Evolutionary conservation across 371 early-diverging fungal genomes (phyloP), one percentile per base, ranked within the genome.

Genomic region (Mucor sp.): DNA sequence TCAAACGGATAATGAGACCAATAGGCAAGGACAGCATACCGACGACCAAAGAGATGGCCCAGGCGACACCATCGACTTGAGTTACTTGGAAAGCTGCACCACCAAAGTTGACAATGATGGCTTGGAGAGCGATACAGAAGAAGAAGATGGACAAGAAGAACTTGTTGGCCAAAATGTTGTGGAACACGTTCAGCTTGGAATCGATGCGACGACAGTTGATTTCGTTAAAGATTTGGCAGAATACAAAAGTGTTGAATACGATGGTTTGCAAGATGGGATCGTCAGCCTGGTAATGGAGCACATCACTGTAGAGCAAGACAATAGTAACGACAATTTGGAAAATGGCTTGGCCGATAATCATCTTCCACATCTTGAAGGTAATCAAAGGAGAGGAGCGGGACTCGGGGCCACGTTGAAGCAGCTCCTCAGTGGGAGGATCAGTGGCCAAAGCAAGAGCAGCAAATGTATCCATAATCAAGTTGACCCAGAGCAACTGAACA

Each of bases 191-290:
- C 56, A 90, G 67, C 1, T 76, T 72, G 39, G 84, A 79, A 65
- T 89, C 82, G 48, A 91, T 70, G 28, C 88, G 85, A 58, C 91
- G 89, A 70, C 87, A 85, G 71, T 91, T 91, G 76, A 91, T 66
- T 67, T 90, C 89, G 75, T 93, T 93, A 65, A 91, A 93, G 32
- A 94, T 83, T 67, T 93, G 94, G 56, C 93, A 74, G 66, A 92
- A 89, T 0, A 93, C 91, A 78, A 93, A 94, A 0, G 92, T 85
- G 67, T 91, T 94, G 75, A 93, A 94, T 0, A 93, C 85, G 63
- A 91, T 76, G 11, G 91, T 87, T 43, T 81, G 75, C 9, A 91
- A 74, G 14, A 79, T 72, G 19, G 67, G 56, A 19, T 72, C 73
- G n/a, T 79, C 76, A 1, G 73, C 8, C 17, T 62, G 56, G 23